These are phyloP conservation scores for Populus simonii DNA, from an alignment of 345 rosid species.

Conservation along the genomic window DNA sequence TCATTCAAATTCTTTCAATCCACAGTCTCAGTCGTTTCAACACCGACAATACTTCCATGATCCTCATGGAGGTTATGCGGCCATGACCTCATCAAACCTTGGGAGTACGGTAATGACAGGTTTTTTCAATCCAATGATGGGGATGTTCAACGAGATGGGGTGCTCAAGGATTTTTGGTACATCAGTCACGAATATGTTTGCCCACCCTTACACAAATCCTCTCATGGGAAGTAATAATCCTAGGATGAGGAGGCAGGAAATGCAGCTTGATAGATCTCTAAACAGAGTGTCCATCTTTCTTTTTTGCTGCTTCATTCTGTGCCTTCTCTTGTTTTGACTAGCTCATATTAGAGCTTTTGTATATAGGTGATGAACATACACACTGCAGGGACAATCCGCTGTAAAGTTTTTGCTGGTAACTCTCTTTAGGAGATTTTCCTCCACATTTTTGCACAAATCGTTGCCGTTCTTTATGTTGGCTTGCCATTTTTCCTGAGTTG, in stretches of 20 bases:
- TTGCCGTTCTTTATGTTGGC: neutral
- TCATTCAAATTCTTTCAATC: constrained; percentile 24
- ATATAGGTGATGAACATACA: neutral
- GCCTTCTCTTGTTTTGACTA: constrained; percentile 27
- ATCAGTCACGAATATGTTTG: constrained; percentile 41
- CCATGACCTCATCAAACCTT: constrained; percentile 13
- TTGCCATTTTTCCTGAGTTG: neutral
- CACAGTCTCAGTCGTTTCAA: constrained; percentile 19
- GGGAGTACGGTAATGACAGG: constrained; percentile 31
- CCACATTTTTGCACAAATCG: neutral
- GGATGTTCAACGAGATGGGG: constrained; percentile 54
- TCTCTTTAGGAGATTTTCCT: neutral
- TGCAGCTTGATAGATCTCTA: constrained; percentile 26
- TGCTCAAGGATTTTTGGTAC: constrained; percentile 18
- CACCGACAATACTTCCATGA: constrained; percentile 32
- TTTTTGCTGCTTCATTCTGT: constrained; percentile 26
- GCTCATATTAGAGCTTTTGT: neutral
- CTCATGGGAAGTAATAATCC: constrained; percentile 9
- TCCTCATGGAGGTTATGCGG: constrained; percentile 26
- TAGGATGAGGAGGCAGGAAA: constrained; percentile 29
- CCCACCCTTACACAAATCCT: constrained; percentile 32
- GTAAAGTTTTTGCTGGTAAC: neutral
- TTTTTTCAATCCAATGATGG: constrained; percentile 46
- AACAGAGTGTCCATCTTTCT: constrained; percentile 24
- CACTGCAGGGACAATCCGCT: neutral